phyloP scores from a whole-genome alignment of 805 yeast genomes.

The Pichia nakasei region DNA sequence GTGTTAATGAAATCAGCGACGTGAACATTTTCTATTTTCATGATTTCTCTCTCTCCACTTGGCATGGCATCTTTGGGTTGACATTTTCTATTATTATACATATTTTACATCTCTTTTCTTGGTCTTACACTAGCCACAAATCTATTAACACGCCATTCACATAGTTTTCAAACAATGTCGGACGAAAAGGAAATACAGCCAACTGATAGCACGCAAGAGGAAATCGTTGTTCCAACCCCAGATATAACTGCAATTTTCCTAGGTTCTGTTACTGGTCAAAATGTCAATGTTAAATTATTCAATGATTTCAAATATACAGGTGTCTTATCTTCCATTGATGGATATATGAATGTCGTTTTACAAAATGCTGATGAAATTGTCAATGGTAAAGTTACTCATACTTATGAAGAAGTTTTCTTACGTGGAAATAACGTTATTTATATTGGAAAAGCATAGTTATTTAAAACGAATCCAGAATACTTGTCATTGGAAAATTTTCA shows the following conservation, averaged over 20 bases:
- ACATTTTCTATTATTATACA: too few relatives aligned
- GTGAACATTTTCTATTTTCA: too few relatives aligned
- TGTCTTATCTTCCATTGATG: slow-evolving; percentile 69
- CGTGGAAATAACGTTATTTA: slow-evolving; percentile 79
- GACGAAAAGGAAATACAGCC: background rate
- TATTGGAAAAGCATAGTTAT: slow-evolving; percentile 11
- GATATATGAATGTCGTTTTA: slow-evolving; percentile 91
- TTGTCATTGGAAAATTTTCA: too few relatives aligned
- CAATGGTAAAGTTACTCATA: slow-evolving; percentile 40
- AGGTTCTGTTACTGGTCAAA: slow-evolving; percentile 66
- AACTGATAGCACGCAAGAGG: background rate
- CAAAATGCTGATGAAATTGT: slow-evolving; percentile 65
- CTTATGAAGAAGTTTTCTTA: slow-evolving; percentile 69
- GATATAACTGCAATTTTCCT: slow-evolving; percentile 40
- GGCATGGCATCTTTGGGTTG: too few relatives aligned
- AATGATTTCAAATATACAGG: slow-evolving; percentile 85
- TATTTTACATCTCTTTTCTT: too few relatives aligned
- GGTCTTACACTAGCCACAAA: too few relatives aligned
- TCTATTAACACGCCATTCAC: too few relatives aligned
- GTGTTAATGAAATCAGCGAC: too few relatives aligned
- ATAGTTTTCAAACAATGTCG: too few relatives aligned
- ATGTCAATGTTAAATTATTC: slow-evolving; percentile 74
- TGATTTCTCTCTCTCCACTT: too few relatives aligned
- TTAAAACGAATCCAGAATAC: too few relatives aligned
- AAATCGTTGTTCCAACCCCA: background rate